Base-by-base conservation (phyloP, 164 flowering plant species). In the Piper betle region DNA sequence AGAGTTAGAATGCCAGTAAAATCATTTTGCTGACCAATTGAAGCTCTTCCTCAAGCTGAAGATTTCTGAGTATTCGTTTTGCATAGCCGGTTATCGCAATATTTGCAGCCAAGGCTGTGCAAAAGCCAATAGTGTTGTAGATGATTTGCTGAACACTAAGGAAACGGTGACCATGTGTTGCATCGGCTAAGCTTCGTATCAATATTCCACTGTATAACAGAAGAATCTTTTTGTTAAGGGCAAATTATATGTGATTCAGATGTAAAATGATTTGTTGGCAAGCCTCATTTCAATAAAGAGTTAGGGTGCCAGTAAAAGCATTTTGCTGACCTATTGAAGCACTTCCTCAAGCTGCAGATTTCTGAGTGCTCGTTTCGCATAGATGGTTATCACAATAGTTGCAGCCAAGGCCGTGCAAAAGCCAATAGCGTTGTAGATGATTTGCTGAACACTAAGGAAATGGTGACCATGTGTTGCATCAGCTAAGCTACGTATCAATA, bases 131-230 rank as follows among this genome's bases (percentile, higher is more conserved):
- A 25, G 76, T 76, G 62, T 78, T 82, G 66, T 80, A 73, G 55
- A 84, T 53, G 52, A 87, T 80, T 68, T 92, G 89, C 9, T 77
- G 66, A 8, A 82, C 77, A 20, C 93, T 74, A 12, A 92, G 74
- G 53, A 75, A 46, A 39, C 59, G 80, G 37, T 59, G 66, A 13
- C 81, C 82, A 6, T 79, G 71, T 40, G 91, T 73, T 42, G 92
- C 97, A 72, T 92, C 87, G 0, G 96, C 98, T 67, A 92, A 63
- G 7, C 85, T 74, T 58, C 73, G 67, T 59, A 92, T 81, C 52
- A 92, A 66, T 68, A 83, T 87, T 33, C 98, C 98, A 58, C 60
- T 58, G 60, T 11, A 58, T 46, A 40, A 17, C n/a, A 58, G 17
- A 18, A 18, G 2, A 58, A 58, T 38, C 39, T 4, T 9, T 54